Evolutionary conservation across 352 stramenopile species (phyloP).

Genomic region (Phytophthora multivora): DNA sequence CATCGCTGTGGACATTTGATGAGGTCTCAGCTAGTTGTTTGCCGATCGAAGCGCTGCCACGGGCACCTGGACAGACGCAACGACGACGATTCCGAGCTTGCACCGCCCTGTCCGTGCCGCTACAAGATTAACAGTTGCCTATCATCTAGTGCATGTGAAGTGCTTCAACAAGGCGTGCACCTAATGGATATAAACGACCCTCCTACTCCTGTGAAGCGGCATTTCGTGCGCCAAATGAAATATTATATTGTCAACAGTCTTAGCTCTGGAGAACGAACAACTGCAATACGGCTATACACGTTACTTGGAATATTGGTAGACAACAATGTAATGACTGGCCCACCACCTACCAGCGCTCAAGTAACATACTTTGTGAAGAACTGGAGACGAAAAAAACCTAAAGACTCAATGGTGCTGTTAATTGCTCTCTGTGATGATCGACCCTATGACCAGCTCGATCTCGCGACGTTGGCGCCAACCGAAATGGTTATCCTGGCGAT

Average conservation of each 20-base stretch:
- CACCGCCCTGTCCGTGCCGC: background rate
- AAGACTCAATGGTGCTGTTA: background rate
- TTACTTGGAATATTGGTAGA: background rate
- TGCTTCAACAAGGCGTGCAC: slow-evolving; percentile 1
- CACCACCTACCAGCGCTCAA: background rate
- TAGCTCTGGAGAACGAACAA: background rate
- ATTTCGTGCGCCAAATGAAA: slow-evolving; percentile 3
- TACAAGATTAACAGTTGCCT: slow-evolving; percentile 6
- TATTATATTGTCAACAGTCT: slow-evolving; percentile 1
- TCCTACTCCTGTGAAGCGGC: background rate
- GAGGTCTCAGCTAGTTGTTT: background rate
- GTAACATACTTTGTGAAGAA: slow-evolving; percentile 8
- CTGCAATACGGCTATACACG: background rate
- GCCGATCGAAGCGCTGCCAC: background rate
- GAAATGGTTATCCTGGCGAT: slow-evolving; percentile 5
- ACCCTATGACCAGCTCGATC: background rate
- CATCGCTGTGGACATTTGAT: background rate
- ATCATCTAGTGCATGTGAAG: background rate
- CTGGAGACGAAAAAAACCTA: slow-evolving; percentile 1
- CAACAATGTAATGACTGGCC: background rate
- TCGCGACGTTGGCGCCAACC: background rate
- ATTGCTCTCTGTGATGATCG: slow-evolving; percentile 2
- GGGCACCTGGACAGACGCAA: background rate
- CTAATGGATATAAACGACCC: slow-evolving; percentile 11
- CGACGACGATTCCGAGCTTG: background rate